Base-by-base conservation (phyloP, 2,329 filamentous ascomycete genomes). In the Fusarium longipes region DNA sequence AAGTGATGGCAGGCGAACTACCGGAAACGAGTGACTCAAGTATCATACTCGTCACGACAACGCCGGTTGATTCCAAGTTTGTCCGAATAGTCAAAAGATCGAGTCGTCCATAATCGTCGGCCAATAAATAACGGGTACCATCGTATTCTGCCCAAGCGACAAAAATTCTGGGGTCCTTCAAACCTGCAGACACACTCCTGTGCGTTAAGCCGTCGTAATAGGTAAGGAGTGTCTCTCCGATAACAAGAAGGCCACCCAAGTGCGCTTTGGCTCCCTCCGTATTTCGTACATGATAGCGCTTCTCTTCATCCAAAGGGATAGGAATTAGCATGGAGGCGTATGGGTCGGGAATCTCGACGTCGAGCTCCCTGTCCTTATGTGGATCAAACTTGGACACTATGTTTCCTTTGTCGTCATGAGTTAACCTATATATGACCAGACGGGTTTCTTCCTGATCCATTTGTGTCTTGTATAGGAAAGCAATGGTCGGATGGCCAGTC, bases 111-210 rank as follows among this genome's bases (percentile, higher is more conserved):
- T 96, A 97, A 71, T 97, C 93, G 75, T 99, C 96, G 2, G 91
- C 93, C 4, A 99, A 81, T n/a, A 97, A 83, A 81, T 93, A 98
- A 72, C 91, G 86, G 36, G 91, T 89, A 24, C 89, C 87, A 73
- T 98, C 92, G 50, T 96, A 89, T 72, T 90, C 88, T 65, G 92
- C 91, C 94, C 95, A 99, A 3, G 93, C 89, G n/a, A 96, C 91
- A 71, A 96, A 98, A 33, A 97, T 90, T 4, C 91, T 93, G 1
- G 93, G 87, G 57, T 95, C 89, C 1, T 87, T 83, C 4, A 97
- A 79, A 0, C 84, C 81, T 10, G 89, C 84, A 18, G 89, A 87
- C 14, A 93, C 85, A 14, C 84, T 85, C 32, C 88, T 86, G 65
- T 90, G 89, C 20, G 84, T 92, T 32, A 91, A 84, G 62, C 93